Percentiles rank a stretch among this genome's conserved stretches.
phyloP scores from a whole-genome alignment of 176 grass and related monocot species.

The Saccharum spontaneum region DNA sequence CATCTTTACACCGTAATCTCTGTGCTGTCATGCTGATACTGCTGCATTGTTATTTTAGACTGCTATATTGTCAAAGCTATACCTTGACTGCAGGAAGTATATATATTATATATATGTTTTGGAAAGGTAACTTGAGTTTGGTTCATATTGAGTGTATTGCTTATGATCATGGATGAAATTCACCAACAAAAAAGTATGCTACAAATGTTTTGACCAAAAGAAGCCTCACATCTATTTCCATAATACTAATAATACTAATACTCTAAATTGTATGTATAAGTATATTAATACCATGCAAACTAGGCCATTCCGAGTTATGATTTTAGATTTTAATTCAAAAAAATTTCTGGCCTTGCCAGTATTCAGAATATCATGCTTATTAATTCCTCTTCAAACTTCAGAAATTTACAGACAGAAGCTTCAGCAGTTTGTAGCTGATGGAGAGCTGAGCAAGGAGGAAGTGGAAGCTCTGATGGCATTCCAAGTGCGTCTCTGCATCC shows the following conservation, averaged over 20 bases:
- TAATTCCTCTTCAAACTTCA: constrained; percentile 48
- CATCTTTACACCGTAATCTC: constrained; percentile 3
- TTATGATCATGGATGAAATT: constrained; percentile 3
- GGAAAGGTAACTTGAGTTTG: constrained; percentile 15
- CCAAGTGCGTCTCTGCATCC: constrained; percentile 92
- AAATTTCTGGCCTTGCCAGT: neutral
- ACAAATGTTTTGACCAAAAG: constrained; percentile 6
- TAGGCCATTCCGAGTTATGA: neutral
- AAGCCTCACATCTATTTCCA: neutral
- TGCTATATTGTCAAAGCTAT: neutral
- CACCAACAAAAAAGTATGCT: neutral
- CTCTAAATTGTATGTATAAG: neutral
- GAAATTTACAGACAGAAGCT: constrained; percentile 99
- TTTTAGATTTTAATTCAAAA: neutral
- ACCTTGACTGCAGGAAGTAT: neutral
- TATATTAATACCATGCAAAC: neutral
- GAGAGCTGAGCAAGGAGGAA: constrained; percentile 87
- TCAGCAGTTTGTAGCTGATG: constrained; percentile 80
- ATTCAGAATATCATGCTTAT: constrained; percentile 32
- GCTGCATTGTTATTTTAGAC: neutral
- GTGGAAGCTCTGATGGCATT: constrained; percentile 75
- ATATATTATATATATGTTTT: neutral
- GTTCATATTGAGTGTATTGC: constrained; percentile 15
- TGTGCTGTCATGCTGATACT: neutral
- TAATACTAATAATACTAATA: neutral